Evolutionary conservation across 2,329 filamentous ascomycete genomes (phyloP).

Genomic region (Neophaeococcomyces mojaviensis): DNA sequence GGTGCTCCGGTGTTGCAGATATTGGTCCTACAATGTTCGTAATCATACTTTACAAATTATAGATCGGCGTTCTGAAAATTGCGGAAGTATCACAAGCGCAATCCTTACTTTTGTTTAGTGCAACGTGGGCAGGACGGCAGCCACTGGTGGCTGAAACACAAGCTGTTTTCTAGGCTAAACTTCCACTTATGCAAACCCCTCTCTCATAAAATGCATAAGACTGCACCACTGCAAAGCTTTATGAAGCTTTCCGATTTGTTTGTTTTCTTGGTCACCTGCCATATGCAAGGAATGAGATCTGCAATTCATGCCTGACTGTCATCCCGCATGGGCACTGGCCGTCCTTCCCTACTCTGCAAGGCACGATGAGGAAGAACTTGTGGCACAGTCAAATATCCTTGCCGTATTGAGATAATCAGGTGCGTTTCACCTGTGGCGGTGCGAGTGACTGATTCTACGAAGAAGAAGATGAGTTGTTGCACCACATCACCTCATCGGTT

Average conservation of each 20-base stretch:
- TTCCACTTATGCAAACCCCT: conserved; percentile 7
- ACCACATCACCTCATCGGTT: too few species aligned
- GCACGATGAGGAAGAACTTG: too few species aligned
- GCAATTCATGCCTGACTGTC: background rate
- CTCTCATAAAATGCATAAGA: background rate
- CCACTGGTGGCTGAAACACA: conserved; percentile 4
- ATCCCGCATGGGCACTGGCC: background rate
- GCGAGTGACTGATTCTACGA: too few species aligned
- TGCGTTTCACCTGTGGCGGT: too few species aligned
- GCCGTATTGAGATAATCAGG: too few species aligned
- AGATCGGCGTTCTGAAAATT: too few species aligned
- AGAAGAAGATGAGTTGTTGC: too few species aligned
- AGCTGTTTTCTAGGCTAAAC: background rate
- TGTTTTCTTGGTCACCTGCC: conserved; percentile 6
- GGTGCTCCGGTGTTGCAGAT: too few species aligned
- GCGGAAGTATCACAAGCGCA: background rate
- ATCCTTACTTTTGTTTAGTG: background rate
- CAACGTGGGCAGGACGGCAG: background rate
- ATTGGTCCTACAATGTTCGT: too few species aligned
- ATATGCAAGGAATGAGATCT: background rate
- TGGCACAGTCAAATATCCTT: too few species aligned
- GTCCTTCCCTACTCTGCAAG: background rate
- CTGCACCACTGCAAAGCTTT: background rate
- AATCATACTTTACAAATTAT: too few species aligned
- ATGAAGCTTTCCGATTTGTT: conserved; percentile 3